Conservation (phyloP, 2,329 filamentous ascomycete species). For the Aureobasidium melanogenum region DNA sequence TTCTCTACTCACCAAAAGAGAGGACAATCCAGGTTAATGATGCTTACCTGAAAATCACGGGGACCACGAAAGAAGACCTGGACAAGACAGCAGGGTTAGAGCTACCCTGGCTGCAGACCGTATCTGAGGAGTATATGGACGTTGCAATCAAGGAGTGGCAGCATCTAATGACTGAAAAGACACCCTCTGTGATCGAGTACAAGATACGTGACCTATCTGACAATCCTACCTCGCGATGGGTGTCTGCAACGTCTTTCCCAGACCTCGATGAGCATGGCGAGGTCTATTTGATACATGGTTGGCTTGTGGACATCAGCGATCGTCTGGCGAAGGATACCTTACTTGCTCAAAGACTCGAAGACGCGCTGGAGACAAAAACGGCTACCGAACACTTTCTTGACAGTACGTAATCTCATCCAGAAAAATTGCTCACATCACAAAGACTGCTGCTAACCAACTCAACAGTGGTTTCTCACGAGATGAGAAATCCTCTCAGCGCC, state of each 20-base stretch:
- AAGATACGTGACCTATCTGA: neutral
- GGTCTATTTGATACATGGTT: slow-evolving; percentile 32
- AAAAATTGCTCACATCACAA: too few relatives aligned
- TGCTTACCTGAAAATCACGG: slow-evolving; percentile 30
- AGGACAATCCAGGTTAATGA: slow-evolving; percentile 32
- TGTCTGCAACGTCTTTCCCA: slow-evolving; percentile 16
- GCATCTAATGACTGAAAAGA: neutral
- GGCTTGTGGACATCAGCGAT: slow-evolving; percentile 37
- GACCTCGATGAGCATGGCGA: slow-evolving; percentile 24
- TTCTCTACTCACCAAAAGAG: slow-evolving; percentile 23
- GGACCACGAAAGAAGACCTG: slow-evolving; percentile 13
- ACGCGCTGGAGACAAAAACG: slow-evolving; percentile 27
- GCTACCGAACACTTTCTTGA: slow-evolving; percentile 30
- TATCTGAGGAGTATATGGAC: neutral
- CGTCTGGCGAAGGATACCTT: slow-evolving; percentile 35
- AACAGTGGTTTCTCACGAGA: slow-evolving; percentile 29
- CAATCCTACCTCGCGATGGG: neutral
- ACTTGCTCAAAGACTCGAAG: slow-evolving; percentile 23
- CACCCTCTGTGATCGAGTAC: neutral
- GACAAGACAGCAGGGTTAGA: neutral
- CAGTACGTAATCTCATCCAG: slow-evolving; percentile 7
- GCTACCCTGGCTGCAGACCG: neutral
- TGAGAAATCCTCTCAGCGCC: slow-evolving; percentile 17
- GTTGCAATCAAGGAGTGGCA: neutral
- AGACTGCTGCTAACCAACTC: neutral